These are phyloP conservation scores for Viola pubescens DNA, from an alignment of 441 rosid genomes.

Conservation along the genomic window DNA sequence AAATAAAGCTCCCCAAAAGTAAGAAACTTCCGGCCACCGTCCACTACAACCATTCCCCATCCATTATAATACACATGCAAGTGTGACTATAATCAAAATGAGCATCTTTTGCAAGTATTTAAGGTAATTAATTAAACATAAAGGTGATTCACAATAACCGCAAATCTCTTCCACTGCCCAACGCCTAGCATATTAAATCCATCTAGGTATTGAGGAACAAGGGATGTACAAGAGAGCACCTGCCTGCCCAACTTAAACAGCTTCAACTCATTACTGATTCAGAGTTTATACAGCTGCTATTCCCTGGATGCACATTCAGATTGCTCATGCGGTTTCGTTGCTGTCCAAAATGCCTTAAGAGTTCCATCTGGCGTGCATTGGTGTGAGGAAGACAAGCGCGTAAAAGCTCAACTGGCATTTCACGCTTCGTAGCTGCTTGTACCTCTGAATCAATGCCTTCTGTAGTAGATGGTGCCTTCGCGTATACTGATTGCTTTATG, in stretches of 20 bases:
- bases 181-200: constrained; percentile 9
- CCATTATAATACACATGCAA: constrained; percentile 38
- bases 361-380: constrained; percentile 66
- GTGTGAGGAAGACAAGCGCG: constrained; percentile 92
- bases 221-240: not conserved
- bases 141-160: constrained; percentile 1
- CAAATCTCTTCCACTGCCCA: constrained; percentile 6
- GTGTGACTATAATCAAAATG: constrained; percentile 18
- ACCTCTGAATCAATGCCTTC: constrained; percentile 53
- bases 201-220: not conserved
- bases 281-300: constrained; percentile 42
- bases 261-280: constrained; percentile 58
- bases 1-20: constrained; percentile 35
- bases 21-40: constrained; percentile 29
- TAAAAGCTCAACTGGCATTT: constrained; percentile 93
- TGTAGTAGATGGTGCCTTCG: constrained; percentile 35
- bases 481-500: constrained; percentile 42
- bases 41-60: constrained; percentile 27
- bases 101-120: constrained; percentile 7
- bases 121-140: constrained; percentile 4
- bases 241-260: not conserved
- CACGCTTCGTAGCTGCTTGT: constrained; percentile 52
- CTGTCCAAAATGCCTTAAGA: constrained; percentile 51
- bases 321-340: constrained; percentile 35
- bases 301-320: constrained; percentile 33